These are phyloP conservation scores for Daldinia bambusicola DNA, from an alignment of 495 filamentous ascomycete genomes.

Conservation along the genomic window DNA sequence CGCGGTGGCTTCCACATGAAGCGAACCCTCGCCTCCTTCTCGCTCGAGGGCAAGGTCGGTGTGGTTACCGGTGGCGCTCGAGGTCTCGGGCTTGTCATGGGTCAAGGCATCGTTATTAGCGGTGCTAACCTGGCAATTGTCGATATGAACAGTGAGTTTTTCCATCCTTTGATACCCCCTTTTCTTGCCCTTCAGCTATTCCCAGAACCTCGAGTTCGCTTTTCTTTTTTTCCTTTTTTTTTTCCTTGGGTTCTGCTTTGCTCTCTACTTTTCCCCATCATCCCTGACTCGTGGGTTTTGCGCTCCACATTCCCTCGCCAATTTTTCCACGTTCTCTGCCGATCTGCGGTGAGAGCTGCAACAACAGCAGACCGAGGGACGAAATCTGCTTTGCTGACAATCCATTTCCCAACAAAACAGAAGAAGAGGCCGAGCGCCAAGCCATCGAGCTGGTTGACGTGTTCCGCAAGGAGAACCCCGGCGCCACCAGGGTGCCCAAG, in stretches of 20 bases:
- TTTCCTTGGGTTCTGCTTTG: conserved; percentile 4
- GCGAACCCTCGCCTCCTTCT: conserved; percentile 68
- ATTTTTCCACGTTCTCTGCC: conserved; percentile 24
- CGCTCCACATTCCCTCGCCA: conserved; percentile 7
- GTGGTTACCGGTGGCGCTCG: conserved; percentile 88
- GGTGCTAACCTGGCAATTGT: conserved; percentile 92
- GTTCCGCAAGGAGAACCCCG: conserved; percentile 81
- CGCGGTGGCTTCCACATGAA: conserved; percentile 68
- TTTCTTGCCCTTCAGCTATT: not conserved
- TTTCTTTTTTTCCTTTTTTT: too few relatives aligned
- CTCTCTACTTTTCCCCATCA: not conserved
- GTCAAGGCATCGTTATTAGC: conserved; percentile 83
- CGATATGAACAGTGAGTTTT: conserved; percentile 83
- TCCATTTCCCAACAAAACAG: conserved; percentile 53
- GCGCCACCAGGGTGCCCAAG: conserved; percentile 69
- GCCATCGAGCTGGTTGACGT: conserved; percentile 75
- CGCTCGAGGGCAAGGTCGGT: conserved; percentile 78
- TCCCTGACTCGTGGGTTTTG: not conserved
- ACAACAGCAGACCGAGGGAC: not conserved
- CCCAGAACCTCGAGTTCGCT: too few relatives aligned
- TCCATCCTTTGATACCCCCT: conserved; percentile 5
- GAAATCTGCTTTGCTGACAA: conserved; percentile 29
- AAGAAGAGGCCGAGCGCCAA: conserved; percentile 83
- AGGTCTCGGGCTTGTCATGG: conserved; percentile 90
- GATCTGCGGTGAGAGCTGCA: conserved; percentile 27